Base-by-base conservation (phyloP, 352 stramenopile species). In the Pythium folliculosum region DNA sequence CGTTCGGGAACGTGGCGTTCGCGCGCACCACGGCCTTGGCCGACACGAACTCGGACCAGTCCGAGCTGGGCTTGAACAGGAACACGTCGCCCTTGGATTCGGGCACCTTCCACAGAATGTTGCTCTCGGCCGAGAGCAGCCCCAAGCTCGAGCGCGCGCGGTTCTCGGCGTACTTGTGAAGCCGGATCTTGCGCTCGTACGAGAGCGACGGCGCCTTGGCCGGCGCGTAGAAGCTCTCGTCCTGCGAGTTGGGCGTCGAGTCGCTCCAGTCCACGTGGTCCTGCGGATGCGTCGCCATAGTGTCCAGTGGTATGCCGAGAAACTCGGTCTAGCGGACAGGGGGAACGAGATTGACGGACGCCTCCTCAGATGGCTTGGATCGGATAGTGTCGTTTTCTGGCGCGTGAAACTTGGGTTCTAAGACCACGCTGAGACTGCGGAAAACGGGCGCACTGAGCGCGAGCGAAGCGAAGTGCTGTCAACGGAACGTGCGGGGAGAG, bases 11-110 rank as follows among this genome's bases (percentile, higher is more conserved):
- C 13, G 80, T 76, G 5, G 86, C 84, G 48, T 94, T 87, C 14
- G 87, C 86, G 21, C 82, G 82, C 23, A 91, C 82, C 19, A 94
- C 84, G 3, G 88, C 88, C 65, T 94, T 94, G 51, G 86, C 82
- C 4, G 88, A 94, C 2, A 93, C 75, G 30, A 91, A 94, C 63
- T 94, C 88, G 70, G 87, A 93, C 88, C 88, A 96, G 59, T 96
- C 88, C 1, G 86, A 90, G 69, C 81, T 90, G 16, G 88, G 87
- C 65, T 94, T 94, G 73, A 90, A 94, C 37, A 96, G 65, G 19
- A 78, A 81, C 50, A 94, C 84, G 66, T 94, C 88, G 55, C 86
- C 79, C 63, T 94, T 94, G 32, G 76, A 81, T 61, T 94, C 86
- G 44, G 90, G 77, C n/a, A 88, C 67, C 65, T 92, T 91, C 86